phyloP scores from a whole-genome alignment of 164 flowering plant genomes.

The Vitis riparia region DNA sequence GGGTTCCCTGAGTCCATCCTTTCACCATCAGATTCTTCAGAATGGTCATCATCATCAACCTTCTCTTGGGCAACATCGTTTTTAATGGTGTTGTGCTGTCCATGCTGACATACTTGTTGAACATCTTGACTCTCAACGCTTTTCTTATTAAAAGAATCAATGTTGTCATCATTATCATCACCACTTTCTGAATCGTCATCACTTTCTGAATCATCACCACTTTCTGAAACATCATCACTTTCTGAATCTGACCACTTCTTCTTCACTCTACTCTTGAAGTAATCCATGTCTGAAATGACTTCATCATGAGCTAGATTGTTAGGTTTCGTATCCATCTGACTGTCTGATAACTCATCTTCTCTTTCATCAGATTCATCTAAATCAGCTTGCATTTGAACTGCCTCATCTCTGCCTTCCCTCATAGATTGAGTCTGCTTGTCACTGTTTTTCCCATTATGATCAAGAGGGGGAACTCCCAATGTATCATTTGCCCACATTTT shows the following conservation, averaged over 20 bases:
- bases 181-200: background rate
- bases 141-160: conserved; percentile 19
- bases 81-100: conserved; percentile 7
- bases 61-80: conserved; percentile 13
- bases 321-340: conserved; percentile 12
- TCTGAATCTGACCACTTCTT: conserved; percentile 89
- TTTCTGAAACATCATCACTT: conserved; percentile 25
- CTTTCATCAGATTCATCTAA: conserved; percentile 21
- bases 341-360: conserved; percentile 13
- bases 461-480: conserved; percentile 28
- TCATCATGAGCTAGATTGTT: conserved; percentile 32
- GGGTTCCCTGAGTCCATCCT: conserved; percentile 18
- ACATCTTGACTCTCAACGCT: conserved; percentile 11
- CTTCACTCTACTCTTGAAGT: conserved; percentile 77
- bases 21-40: conserved; percentile 29
- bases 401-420: conserved; percentile 21
- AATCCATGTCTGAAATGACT: conserved; percentile 70
- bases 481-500: conserved; percentile 96
- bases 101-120: conserved; percentile 11
- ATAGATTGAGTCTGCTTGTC: conserved; percentile 16
- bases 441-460: conserved; percentile 17
- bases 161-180: conserved; percentile 5
- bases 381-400: conserved; percentile 16
- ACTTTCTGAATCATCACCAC: conserved; percentile 4
- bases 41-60: conserved; percentile 21